Base-by-base conservation (phyloP, 2,329 filamentous ascomycete genomes). In the Pseudogymnoascus pannorum region DNA sequence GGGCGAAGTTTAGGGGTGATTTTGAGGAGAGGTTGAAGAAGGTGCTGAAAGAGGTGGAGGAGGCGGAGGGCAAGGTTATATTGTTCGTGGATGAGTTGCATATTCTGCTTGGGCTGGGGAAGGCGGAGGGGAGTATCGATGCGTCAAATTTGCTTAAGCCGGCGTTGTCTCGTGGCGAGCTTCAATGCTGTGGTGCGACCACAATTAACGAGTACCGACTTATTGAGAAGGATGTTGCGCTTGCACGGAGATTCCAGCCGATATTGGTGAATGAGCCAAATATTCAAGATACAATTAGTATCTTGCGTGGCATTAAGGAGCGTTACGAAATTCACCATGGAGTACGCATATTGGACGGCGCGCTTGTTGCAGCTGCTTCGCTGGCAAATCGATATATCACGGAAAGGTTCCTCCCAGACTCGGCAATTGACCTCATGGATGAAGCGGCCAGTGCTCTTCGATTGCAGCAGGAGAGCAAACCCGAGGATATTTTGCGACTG, bases 251-350 rank as follows among this genome's bases (percentile, higher is more conserved):
- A 63, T 97, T 99, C 73, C 94, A 99, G 70, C 92, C 94, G 0
- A 96, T 99, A 62, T 75, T 91, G 35, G 92, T 99, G n/a, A 89
- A 87, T 63, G 94, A 99, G 69, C 94, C 94, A 0, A 87, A 85
- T 0, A 92, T 97, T 0, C 86, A 91, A 67, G 92, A 97, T 67
- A 97, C 94, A 0, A 92, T 99, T 64, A 96, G 91, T 58, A 97
- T 99, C 62, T 79, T 99, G 0, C 86, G 94, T 70, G 94, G 93
- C 57, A 97, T 99, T 78, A 97, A 97, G 72, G 92, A 97, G 71
- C 91, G 92, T 67, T 99, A 99, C 70, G 94, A 97, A 73, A 91
- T 97, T 0, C 94, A 97, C 67, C 94, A 99, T 70, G 93, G 94
- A 75, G 93, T 97, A 0, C 83, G 92, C 60, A 97, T 99, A 66